Evolutionary conservation across 805 yeast genomes (phyloP).

Genomic region (Candida schatavii): DNA sequence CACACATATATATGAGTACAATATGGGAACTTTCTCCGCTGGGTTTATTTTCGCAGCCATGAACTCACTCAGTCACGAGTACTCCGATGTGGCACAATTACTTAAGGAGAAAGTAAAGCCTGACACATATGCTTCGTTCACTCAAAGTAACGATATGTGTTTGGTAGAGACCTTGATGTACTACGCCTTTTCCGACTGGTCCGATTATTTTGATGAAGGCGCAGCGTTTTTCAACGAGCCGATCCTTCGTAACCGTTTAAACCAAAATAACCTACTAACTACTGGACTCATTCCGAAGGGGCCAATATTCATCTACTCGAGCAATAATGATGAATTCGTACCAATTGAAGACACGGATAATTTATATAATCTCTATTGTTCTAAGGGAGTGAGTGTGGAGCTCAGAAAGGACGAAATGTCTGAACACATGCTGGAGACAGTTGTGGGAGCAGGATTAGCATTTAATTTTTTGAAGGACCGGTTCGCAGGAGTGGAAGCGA

Average conservation of each 20-base stretch:
- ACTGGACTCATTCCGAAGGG: conserved; percentile 14
- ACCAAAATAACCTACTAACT: conserved; percentile 1
- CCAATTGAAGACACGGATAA: conserved; percentile 13
- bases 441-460: conserved; percentile 18
- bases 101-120: conserved; percentile 5
- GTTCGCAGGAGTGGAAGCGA: conserved; percentile 11
- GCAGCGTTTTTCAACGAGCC: background rate
- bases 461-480: conserved; percentile 17
- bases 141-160: background rate
- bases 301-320: conserved; percentile 20
- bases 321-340: conserved; percentile 15
- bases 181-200: background rate
- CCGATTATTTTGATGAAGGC: conserved; percentile 7
- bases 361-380: conserved; percentile 21
- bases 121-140: background rate
- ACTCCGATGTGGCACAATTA: conserved; percentile 16
- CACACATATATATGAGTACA: conserved; percentile 14
- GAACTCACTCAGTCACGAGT: conserved; percentile 21
- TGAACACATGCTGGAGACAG: conserved; percentile 17
- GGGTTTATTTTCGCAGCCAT: conserved; percentile 24
- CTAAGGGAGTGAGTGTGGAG: conserved; percentile 23
- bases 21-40: conserved; percentile 19
- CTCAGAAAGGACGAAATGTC: conserved; percentile 14
- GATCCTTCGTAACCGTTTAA: background rate
- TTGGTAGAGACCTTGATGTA: background rate